A percentile compares a stretch with the other conserved stretches of the same genome.
These are phyloP conservation scores for Oenanthe sinensis DNA, from an alignment of 129 eudicot genomes.

Conservation along the genomic window DNA sequence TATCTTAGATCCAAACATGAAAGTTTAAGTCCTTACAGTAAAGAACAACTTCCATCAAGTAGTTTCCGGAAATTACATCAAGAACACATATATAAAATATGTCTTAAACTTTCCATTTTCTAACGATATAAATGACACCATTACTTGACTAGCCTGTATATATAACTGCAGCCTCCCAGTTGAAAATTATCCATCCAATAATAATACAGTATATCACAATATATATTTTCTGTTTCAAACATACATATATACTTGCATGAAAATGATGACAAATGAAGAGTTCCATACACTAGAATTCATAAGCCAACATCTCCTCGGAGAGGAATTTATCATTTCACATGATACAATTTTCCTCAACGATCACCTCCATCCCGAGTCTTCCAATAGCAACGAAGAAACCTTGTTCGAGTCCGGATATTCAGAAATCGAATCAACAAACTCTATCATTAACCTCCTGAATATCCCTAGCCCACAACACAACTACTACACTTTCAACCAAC, in stretches of 20 bases:
- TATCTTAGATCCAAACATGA: too few species aligned
- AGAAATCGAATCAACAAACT: background rate
- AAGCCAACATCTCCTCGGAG: slow-evolving; percentile 46
- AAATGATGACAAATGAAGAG: slow-evolving; percentile 21
- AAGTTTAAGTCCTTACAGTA: too few species aligned
- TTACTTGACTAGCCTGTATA: too few species aligned
- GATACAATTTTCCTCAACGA: slow-evolving; percentile 4
- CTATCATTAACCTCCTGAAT: background rate
- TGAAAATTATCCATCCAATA: background rate
- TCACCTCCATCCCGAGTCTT: slow-evolving; percentile 5
- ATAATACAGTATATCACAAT: background rate
- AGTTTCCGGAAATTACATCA: too few species aligned
- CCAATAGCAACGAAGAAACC: background rate
- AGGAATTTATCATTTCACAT: slow-evolving; percentile 18
- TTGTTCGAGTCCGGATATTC: background rate
- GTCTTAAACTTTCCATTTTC: too few species aligned
- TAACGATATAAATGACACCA: too few species aligned
- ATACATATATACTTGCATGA: background rate
- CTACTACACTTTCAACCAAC: background rate
- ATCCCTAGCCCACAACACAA: background rate
- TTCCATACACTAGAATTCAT: slow-evolving; percentile 38
- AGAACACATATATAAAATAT: too few species aligned
- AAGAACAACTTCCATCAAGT: too few species aligned
- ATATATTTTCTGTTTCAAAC: too few species aligned
- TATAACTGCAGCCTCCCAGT: background rate